Evolutionary conservation across 768 basidiomycete species (phyloP).

Genomic region (Trametes meyenii): DNA sequence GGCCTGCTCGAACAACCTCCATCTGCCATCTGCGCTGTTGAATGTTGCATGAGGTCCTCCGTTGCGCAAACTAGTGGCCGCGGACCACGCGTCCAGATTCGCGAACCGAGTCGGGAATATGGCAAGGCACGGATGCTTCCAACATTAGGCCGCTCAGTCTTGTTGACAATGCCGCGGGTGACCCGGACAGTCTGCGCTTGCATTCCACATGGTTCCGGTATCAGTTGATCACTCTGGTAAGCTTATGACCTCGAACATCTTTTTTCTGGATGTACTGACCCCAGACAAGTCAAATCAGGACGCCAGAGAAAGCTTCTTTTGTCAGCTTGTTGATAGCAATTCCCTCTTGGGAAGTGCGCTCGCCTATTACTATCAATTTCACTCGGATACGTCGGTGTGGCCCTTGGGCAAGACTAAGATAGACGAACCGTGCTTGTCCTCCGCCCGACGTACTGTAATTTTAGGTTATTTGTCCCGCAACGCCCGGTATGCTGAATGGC

Average conservation of each 20-base stretch:
- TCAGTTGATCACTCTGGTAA: constrained; percentile 23
- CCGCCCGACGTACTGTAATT: background rate
- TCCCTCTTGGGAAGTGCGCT: constrained; percentile 2
- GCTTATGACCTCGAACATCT: constrained; percentile 5
- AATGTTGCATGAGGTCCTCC: background rate
- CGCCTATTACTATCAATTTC: background rate
- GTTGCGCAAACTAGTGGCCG: background rate
- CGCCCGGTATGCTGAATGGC: too few relatives aligned
- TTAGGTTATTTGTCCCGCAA: too few relatives aligned
- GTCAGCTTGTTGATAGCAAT: background rate
- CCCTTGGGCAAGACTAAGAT: background rate
- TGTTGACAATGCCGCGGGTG: background rate
- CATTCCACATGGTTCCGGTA: constrained; percentile 14
- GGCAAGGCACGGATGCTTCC: constrained; percentile 4
- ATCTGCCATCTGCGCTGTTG: background rate
- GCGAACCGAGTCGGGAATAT: background rate
- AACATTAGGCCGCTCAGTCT: background rate
- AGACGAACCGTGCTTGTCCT: background rate
- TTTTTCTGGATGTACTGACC: constrained; percentile 7
- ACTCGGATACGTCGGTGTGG: background rate
- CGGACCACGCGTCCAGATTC: background rate
- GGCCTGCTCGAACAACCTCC: background rate
- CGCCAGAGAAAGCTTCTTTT: background rate
- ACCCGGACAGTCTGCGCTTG: constrained; percentile 2
- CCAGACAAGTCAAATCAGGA: constrained; percentile 10